Evolutionary conservation across 192 early-diverging fungal genomes (phyloP).

Genomic region (Powellomyces hirtus): DNA sequence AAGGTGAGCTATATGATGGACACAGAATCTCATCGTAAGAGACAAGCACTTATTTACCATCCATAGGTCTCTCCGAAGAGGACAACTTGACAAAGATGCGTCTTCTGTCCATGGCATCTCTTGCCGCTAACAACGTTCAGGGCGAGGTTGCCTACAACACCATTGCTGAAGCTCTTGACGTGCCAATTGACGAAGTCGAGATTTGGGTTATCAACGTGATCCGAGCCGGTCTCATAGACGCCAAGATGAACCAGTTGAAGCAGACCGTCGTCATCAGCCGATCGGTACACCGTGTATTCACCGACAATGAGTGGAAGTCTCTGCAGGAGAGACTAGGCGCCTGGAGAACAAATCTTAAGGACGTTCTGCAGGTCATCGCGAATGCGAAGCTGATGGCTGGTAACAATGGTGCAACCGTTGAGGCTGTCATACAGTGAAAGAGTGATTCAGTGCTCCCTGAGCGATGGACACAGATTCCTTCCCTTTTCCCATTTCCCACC

Average conservation of each 20-base stretch:
- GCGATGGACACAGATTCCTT: too few relatives aligned
- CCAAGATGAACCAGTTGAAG: conserved; percentile 89
- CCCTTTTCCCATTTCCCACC: too few relatives aligned
- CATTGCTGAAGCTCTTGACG: conserved; percentile 73
- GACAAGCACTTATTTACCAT: background rate
- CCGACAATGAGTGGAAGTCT: conserved; percentile 76
- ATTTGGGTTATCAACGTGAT: conserved; percentile 93
- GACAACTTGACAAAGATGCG: conserved; percentile 78
- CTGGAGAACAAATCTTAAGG: conserved; percentile 79
- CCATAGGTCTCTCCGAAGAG: conserved; percentile 38
- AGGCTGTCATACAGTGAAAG: conserved; percentile 12
- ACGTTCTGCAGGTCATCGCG: conserved; percentile 79
- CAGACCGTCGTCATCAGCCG: conserved; percentile 76
- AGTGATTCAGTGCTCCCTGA: background rate
- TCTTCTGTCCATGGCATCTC: conserved; percentile 73
- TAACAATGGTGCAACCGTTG: conserved; percentile 42
- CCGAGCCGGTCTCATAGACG: conserved; percentile 87
- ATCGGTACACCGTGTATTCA: conserved; percentile 82
- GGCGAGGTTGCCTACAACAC: conserved; percentile 66
- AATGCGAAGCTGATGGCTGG: conserved; percentile 76
- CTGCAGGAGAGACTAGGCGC: conserved; percentile 63
- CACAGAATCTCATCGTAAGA: conserved; percentile 11
- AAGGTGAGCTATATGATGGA: too few relatives aligned
- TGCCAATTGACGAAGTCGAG: conserved; percentile 82
- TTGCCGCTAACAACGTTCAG: conserved; percentile 70